These are phyloP conservation scores for Spinellus fusiger DNA, from an alignment of 192 early-diverging fungal genomes.

Conservation along the genomic window DNA sequence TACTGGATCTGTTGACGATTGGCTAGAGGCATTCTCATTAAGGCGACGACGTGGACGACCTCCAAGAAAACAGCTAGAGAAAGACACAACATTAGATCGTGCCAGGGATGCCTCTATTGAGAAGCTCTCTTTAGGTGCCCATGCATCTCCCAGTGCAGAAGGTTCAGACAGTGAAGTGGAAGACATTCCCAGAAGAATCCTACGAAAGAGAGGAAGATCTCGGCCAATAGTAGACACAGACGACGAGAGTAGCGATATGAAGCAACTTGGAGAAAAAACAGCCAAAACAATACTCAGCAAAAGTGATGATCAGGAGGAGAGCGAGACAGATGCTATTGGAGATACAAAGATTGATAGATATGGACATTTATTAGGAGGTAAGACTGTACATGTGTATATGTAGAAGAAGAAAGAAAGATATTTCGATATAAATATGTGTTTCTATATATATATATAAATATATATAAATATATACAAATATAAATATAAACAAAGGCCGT, in stretches of 20 bases:
- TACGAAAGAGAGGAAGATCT: neutral
- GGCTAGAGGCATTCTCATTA: neutral
- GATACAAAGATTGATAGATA: constrained; percentile 72
- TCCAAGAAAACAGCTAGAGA: neutral
- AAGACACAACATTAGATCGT: neutral
- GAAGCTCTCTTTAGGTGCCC: neutral
- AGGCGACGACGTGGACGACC: neutral
- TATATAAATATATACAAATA: too few relatives aligned
- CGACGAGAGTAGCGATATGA: neutral
- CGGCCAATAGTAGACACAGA: neutral
- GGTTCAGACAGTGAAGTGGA: neutral
- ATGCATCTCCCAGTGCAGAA: neutral
- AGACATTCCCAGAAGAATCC: neutral
- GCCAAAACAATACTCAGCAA: too few relatives aligned
- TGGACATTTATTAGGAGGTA: constrained; percentile 68
- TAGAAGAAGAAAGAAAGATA: too few relatives aligned
- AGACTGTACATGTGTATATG: too few relatives aligned
- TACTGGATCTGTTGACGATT: neutral
- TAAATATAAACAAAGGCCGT: too few relatives aligned
- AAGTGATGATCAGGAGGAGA: constrained; percentile 36
- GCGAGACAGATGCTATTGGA: constrained; percentile 49
- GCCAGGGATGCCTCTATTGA: neutral
- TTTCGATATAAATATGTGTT: too few relatives aligned
- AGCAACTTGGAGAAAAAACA: neutral
- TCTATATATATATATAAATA: too few relatives aligned